Base-by-base conservation (phyloP, 2,329 filamentous ascomycete genomes). In the Aspergillus sp. region DNA sequence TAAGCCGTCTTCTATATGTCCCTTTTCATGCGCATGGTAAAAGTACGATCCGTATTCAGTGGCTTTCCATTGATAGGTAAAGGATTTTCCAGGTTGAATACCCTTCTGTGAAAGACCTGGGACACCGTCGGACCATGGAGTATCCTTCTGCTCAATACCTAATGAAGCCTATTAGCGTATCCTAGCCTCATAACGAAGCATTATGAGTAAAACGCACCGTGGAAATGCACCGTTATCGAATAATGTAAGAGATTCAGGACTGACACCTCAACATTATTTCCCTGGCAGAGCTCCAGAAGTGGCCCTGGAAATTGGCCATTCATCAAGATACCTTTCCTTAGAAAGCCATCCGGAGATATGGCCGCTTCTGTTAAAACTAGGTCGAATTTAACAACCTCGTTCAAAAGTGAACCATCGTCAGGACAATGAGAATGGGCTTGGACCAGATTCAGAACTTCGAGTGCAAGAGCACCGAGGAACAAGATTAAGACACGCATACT, bases 71-170 rank as follows among this genome's bases (percentile, higher is more conserved):
- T 64, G 66, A 54, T 83, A 79, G 0, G 68, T 65, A 51, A 76
- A 83, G 27, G 59, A 67, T 3, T 58, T 53, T 2, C 73, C 72
- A 1, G 77, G 70, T 9, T 62, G 53, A 43, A 83, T 81, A 4
- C 72, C 64, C 4, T 64, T 64, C 52, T 83, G 79, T 1, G 74
- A 72, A 2, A 83, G 58, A 2, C 79, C 79, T 1, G 78, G 76
- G 0, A 79, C 74, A 28, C 81, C 81, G 46, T 84, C 81, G 0
- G 78, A 75, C 79, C 78, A 83, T 0, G 78, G 75, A 0, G 77
- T 81, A 13, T 65, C 62, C 1, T 61, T 50, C 66, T 78, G 76
- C 33, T 52, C 49, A 32, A 62, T 60, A 12, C 59, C 59, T 59
- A 34, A n/a, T 10, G 9, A 4, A 4, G 4, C 9, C 7, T 8